A percentile compares a stretch with the other conserved stretches of the same genome.
Conservation (phyloP, 257 asterid species). For the Penstemon newberryi region DNA sequence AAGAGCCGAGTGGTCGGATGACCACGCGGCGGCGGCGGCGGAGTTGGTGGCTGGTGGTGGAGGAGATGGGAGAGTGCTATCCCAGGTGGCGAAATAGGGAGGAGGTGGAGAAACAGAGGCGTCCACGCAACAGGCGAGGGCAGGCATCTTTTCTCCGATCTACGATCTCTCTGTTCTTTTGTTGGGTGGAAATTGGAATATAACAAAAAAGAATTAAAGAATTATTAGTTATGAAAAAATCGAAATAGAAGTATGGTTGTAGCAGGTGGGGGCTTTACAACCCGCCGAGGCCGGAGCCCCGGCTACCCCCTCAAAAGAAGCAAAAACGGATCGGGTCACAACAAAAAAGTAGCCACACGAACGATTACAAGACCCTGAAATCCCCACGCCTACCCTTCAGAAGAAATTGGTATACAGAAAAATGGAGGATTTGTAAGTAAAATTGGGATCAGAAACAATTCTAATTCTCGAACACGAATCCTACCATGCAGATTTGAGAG, state of each 20-base stretch:
- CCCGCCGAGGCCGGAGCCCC: conserved; percentile 99
- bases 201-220: conserved; percentile 51
- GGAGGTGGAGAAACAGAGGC: conserved; percentile 58
- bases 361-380: conserved; percentile 46
- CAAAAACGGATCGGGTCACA: conserved; percentile 67
- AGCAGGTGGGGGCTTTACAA: conserved; percentile 90
- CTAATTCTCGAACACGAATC: conserved; percentile 36
- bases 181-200: conserved; percentile 18
- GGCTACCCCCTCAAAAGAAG: conserved; percentile 99
- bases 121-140: conserved; percentile 78
- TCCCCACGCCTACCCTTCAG: conserved; percentile 97
- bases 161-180: conserved; percentile 28
- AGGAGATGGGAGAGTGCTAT: conserved; percentile 58
- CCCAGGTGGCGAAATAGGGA: conserved; percentile 57
- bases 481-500: conserved; percentile 65
- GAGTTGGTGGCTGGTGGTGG: conserved; percentile 31
- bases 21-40: conserved; percentile 51
- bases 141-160: conserved; percentile 78
- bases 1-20: conserved; percentile 61
- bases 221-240: conserved; percentile 21
- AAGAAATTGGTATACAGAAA: conserved; percentile 42
- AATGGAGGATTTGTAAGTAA: background rate
- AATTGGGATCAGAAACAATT: conserved; percentile 25
- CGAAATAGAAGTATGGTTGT: conserved; percentile 40
- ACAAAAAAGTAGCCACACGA: conserved; percentile 49